These are phyloP conservation scores for Nothomitra cinnamomea DNA, from an alignment of 2,329 filamentous ascomycete species.

Conservation along the genomic window DNA sequence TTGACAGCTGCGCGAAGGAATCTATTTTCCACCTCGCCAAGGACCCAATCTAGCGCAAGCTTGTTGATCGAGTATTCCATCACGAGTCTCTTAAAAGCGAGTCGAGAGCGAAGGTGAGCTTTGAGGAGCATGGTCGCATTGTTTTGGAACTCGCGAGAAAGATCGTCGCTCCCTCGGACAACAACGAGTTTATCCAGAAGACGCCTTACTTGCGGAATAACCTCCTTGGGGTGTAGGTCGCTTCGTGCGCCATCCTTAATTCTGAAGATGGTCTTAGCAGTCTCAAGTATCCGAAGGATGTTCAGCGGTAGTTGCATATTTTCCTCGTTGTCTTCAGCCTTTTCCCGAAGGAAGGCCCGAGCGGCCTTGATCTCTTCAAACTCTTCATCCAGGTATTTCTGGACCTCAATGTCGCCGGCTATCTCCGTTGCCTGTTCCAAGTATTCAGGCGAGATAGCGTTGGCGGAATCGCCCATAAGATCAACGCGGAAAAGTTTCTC, in stretches of 20 bases:
- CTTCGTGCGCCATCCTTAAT: constrained; percentile 75
- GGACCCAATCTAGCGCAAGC: constrained; percentile 77
- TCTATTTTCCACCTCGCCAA: constrained; percentile 78
- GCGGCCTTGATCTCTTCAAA: constrained; percentile 64
- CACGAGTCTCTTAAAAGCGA: constrained; percentile 87
- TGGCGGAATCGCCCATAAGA: constrained; percentile 50
- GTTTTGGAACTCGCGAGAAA: constrained; percentile 72
- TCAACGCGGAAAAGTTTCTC: constrained; percentile 72
- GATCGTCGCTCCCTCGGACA: constrained; percentile 66
- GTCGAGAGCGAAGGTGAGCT: constrained; percentile 68
- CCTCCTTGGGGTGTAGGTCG: constrained; percentile 75
- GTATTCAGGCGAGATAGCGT: constrained; percentile 46
- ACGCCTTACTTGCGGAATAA: constrained; percentile 60
- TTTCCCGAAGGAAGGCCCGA: constrained; percentile 53
- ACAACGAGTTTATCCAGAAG: constrained; percentile 65
- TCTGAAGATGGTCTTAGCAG: constrained; percentile 76
- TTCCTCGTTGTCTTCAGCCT: constrained; percentile 64
- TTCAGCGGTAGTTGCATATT: constrained; percentile 88
- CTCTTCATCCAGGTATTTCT: constrained; percentile 74
- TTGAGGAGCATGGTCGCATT: constrained; percentile 89
- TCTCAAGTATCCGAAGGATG: constrained; percentile 76
- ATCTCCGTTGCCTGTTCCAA: constrained; percentile 80
- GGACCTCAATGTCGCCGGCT: constrained; percentile 70
- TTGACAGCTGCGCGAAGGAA: constrained; percentile 76
- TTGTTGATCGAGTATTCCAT: constrained; percentile 74